Evolutionary conservation across 768 basidiomycete species (phyloP).

Genomic region (Amylocystis lapponica): DNA sequence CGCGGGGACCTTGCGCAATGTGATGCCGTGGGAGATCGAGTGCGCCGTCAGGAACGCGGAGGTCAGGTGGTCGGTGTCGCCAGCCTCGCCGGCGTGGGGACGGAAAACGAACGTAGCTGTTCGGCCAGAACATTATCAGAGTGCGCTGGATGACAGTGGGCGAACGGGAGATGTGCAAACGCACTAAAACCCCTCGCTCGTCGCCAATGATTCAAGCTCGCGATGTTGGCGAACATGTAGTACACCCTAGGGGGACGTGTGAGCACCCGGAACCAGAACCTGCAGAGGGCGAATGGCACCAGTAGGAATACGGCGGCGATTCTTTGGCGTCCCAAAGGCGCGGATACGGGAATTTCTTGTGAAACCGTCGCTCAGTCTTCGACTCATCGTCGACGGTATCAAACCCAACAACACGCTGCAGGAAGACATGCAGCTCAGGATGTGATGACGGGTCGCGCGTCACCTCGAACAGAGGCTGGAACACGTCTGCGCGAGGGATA

Average conservation of each 20-base stretch:
- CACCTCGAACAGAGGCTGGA: constrained; percentile 91
- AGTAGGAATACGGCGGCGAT: constrained; percentile 94
- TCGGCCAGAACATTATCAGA: neutral
- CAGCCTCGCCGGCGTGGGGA: constrained; percentile 96
- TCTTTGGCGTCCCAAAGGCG: constrained; percentile 83
- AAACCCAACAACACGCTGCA: constrained; percentile 94
- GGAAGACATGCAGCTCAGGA: constrained; percentile 91
- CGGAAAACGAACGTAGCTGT: constrained; percentile 94
- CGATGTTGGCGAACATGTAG: constrained; percentile 97
- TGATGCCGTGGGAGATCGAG: constrained; percentile 98
- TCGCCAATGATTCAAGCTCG: constrained; percentile 93
- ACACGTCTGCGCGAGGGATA: constrained; percentile 59
- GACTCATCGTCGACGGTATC: constrained; percentile 99
- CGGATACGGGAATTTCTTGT: constrained; percentile 92
- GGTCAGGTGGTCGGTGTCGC: constrained; percentile 95
- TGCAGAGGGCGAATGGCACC: constrained; percentile 64
- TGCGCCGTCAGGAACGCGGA: constrained; percentile 95
- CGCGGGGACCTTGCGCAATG: constrained; percentile 95
- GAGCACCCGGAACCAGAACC: constrained; percentile 3
- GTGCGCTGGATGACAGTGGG: constrained; percentile 4
- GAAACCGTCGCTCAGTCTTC: constrained; percentile 84
- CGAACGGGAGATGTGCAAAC: constrained; percentile 24
- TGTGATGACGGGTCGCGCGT: constrained; percentile 86
- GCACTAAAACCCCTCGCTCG: constrained; percentile 83
- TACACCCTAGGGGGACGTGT: constrained; percentile 60